Evolutionary conservation across 768 basidiomycete species (phyloP).

Genomic region (Boletus rufocinnamomeus): DNA sequence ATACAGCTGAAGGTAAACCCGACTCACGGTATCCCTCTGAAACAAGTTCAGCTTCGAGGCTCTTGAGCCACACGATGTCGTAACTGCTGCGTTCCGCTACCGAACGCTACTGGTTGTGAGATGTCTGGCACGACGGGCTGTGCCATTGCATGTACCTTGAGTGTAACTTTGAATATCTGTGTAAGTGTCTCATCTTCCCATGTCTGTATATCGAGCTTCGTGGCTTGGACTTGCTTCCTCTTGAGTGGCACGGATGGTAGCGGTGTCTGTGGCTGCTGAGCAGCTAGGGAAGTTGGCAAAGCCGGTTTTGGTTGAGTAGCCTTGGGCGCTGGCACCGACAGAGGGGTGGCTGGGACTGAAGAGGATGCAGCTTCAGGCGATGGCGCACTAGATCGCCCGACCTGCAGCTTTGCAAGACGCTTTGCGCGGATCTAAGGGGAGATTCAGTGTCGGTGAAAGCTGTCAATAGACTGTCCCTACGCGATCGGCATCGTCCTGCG

Average conservation of each 20-base stretch:
- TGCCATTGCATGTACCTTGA: conserved; percentile 57
- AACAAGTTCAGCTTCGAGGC: conserved; percentile 64
- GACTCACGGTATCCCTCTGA: conserved; percentile 53
- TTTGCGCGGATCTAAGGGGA: conserved; percentile 80
- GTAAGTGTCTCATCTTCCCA: conserved; percentile 80
- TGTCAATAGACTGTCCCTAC: conserved; percentile 40
- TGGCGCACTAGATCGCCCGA: conserved; percentile 39
- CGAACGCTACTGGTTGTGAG: conserved; percentile 45
- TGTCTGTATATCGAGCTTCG: conserved; percentile 52
- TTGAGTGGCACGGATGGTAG: conserved; percentile 41
- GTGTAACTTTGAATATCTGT: conserved; percentile 72
- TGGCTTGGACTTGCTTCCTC: conserved; percentile 46
- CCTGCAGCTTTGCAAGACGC: conserved; percentile 83
- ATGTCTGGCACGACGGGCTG: neutral
- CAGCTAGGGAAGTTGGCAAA: conserved; percentile 24
- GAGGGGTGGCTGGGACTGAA: conserved; percentile 20
- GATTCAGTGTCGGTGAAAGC: neutral
- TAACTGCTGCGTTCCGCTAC: conserved; percentile 62
- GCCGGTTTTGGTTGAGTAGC: conserved; percentile 40
- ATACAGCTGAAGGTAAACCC: neutral
- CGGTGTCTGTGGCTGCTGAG: conserved; percentile 34
- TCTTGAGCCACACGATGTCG: conserved; percentile 82
- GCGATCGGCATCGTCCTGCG: conserved; percentile 79
- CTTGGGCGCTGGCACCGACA: conserved; percentile 32
- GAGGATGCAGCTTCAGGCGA: conserved; percentile 27